These are phyloP conservation scores for Aspergillus baeticus DNA, from an alignment of 495 filamentous ascomycete species.

Conservation along the genomic window DNA sequence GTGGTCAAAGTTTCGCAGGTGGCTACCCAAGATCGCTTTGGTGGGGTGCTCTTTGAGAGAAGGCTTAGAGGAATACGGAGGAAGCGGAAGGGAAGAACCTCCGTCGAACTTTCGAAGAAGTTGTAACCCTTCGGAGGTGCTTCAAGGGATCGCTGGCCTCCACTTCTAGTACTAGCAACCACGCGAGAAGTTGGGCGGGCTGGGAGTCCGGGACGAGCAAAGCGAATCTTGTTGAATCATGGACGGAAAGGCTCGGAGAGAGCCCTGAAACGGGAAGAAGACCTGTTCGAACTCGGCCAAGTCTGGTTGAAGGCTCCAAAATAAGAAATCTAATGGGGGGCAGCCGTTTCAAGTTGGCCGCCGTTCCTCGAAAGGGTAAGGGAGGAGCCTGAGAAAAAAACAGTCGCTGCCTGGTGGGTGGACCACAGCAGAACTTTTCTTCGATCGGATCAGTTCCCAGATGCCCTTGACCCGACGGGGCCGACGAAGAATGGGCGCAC, in stretches of 20 bases:
- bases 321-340: conserved; percentile 12
- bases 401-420: not conserved
- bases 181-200: not conserved
- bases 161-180: conserved; percentile 6
- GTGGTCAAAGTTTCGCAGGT: not conserved
- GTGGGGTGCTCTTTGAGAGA: too few relatives aligned
- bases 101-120: too few relatives aligned
- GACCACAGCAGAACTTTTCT: conserved; percentile 5
- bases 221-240: not conserved
- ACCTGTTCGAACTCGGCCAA: not conserved
- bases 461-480: not conserved
- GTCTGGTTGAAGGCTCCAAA: conserved; percentile 19
- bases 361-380: conserved; percentile 12
- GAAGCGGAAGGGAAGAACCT: too few relatives aligned
- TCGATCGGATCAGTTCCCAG: conserved; percentile 6
- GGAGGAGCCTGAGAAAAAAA: not conserved
- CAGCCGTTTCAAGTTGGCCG: conserved; percentile 15
- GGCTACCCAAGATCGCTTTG: too few relatives aligned
- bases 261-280: conserved; percentile 4
- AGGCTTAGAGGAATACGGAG: too few relatives aligned
- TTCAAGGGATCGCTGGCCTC: not conserved
- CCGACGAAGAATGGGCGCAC: not conserved
- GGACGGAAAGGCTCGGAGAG: conserved; percentile 4
- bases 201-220: not conserved
- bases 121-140: not conserved